Base-by-base conservation (phyloP, 1,284 basidiomycete genomes). In the Trametes polyzona region DNA sequence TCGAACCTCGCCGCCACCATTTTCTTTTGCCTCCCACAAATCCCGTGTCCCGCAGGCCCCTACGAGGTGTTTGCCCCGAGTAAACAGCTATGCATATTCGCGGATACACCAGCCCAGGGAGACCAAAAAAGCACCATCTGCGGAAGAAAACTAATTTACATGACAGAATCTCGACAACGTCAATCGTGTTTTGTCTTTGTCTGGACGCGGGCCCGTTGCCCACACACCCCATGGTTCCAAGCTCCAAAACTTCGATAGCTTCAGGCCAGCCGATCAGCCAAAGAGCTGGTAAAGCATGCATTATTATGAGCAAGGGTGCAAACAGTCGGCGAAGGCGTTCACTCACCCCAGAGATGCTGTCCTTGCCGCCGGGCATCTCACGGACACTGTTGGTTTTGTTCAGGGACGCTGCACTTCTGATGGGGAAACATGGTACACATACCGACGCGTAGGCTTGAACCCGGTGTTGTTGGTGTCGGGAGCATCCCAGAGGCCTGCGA, bases 1-100 rank as follows among this genome's bases (percentile, higher is more conserved):
- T 88, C 86, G 86, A 88, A 86, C 84, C 86, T 87, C 86, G 85
- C 86, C 83, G 83, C 81, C 84, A 84, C 85, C 86, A 87, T 62
- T 68, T 56, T 26, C 39, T 46, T 55, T 57, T 47, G 16, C n/a
- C n/a, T n/a, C n/a, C n/a, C n/a, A n/a, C n/a, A n/a, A n/a, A n/a
- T n/a, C n/a, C n/a, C n/a, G n/a, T n/a, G n/a, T n/a, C n/a, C n/a
- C n/a, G n/a, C n/a, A n/a, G n/a, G n/a, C n/a, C n/a, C n/a, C n/a
- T n/a, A n/a, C n/a, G n/a, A n/a, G n/a, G n/a, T n/a, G n/a, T n/a
- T n/a, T n/a, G n/a, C n/a, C n/a, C n/a, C n/a, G n/a, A n/a, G n/a
- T n/a, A n/a, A n/a, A n/a, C n/a, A n/a, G n/a, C n/a, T n/a, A n/a
- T n/a, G n/a, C n/a, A n/a, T n/a, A n/a, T n/a, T n/a, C n/a, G n/a